Percentiles rank a stretch among this genome's conserved stretches.
Conservation (phyloP, 2,329 filamentous ascomycete genomes). For the Huntiella savannae region DNA sequence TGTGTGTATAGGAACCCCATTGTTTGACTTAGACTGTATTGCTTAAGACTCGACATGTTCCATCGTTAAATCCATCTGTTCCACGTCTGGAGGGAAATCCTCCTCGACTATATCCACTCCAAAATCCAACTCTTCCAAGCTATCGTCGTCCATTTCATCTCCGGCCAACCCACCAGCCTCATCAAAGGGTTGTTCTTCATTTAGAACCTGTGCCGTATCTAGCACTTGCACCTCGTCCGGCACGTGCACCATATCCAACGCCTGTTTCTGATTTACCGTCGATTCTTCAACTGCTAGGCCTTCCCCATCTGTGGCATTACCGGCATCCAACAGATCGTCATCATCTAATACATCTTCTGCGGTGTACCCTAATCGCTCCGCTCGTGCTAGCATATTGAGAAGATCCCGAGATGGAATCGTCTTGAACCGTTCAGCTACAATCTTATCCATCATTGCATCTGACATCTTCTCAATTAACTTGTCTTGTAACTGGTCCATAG, state of each 20-base stretch:
- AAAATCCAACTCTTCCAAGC: not conserved
- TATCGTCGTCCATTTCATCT: too few species aligned
- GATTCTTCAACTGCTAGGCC: too few species aligned
- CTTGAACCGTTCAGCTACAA: conserved; percentile 29
- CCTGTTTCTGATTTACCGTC: too few species aligned
- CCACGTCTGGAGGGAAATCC: not conserved
- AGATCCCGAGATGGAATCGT: conserved; percentile 35
- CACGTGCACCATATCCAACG: too few species aligned
- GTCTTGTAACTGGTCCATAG: conserved; percentile 28
- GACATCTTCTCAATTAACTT: conserved; percentile 31
- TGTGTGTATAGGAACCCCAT: too few species aligned
- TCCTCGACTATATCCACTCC: conserved; percentile 6
- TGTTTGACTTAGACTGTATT: too few species aligned
- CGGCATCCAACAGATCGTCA: conserved; percentile 21
- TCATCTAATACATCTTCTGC: conserved; percentile 14
- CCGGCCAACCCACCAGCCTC: too few species aligned
- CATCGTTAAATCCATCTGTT: not conserved
- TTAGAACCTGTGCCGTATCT: too few species aligned
- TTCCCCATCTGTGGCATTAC: too few species aligned
- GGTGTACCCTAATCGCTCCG: conserved; percentile 35
- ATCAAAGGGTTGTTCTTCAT: too few species aligned
- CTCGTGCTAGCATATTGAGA: conserved; percentile 36
- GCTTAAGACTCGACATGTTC: not conserved
- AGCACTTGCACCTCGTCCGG: too few species aligned
- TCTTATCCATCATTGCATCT: conserved; percentile 29